Percentiles rank a stretch among this genome's conserved stretches.
Conservation (phyloP, 768 basidiomycete genomes). For the Lentinula detonsa region DNA sequence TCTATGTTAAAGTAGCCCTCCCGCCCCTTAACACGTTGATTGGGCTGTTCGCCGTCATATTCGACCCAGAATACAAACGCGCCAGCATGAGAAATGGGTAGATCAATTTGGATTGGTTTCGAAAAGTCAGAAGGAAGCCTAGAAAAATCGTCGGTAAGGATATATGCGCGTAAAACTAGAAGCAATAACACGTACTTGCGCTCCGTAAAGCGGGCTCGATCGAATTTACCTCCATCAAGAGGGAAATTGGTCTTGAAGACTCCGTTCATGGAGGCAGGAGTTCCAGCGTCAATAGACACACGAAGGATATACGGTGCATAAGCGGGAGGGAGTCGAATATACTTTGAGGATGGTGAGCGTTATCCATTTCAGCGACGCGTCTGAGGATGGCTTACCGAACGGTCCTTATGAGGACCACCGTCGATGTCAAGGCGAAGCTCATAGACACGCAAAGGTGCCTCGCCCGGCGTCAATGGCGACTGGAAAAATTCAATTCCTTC, state of each 20-base stretch:
- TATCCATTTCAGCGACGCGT: conserved; percentile 7
- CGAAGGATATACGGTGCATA: conserved; percentile 84
- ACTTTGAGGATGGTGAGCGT: conserved; percentile 40
- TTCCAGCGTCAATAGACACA: conserved; percentile 88
- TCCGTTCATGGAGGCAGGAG: conserved; percentile 84
- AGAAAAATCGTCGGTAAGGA: conserved; percentile 7
- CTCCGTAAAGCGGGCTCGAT: conserved; percentile 66
- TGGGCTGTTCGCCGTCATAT: conserved; percentile 60
- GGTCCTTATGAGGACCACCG: conserved; percentile 83
- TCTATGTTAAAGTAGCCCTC: conserved; percentile 97
- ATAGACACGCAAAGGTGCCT: conserved; percentile 73
- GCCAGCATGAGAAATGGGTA: conserved; percentile 95
- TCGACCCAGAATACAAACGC: conserved; percentile 96
- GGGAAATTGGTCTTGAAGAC: conserved; percentile 97
- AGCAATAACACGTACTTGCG: conserved; percentile 52
- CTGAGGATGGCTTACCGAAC: conserved; percentile 52
- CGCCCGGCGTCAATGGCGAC: conserved; percentile 31
- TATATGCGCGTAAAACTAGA: conserved; percentile 13
- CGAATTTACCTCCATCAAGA: conserved; percentile 83
- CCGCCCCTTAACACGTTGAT: conserved; percentile 69
- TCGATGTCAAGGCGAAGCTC: conserved; percentile 83
- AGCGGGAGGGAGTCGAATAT: conserved; percentile 93
- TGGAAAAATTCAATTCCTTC: conserved; percentile 65
- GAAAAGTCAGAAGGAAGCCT: conserved; percentile 85
- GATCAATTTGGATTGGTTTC: conserved; percentile 88